Evolutionary conservation across 1,284 basidiomycete species (phyloP), one percentile per base, ranked within the genome.

Genomic region (Ganoderma boninense): DNA sequence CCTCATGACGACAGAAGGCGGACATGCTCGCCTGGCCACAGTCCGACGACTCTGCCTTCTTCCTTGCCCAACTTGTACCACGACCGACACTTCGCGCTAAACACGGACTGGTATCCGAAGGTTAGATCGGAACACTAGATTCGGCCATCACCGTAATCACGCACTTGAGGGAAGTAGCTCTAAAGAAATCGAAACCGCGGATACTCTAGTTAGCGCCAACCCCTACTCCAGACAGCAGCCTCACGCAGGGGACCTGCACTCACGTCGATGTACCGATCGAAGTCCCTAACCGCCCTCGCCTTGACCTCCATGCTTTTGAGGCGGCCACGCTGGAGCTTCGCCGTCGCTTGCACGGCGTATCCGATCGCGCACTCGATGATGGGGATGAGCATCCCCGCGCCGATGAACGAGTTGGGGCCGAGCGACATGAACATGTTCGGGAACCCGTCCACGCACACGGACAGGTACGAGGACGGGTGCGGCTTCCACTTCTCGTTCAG

Each of bases 41-140:
- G 79, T 0, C 82, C 89, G 26, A 84, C 83, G 2, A 91, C 81
- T 1, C 87, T 83, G 2, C 90, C 90, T 69, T 90, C 87, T 73
- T 85, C 84, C 70, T 86, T 86, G 4, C 89, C 89, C 60, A 81
- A 82, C 77, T 92, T 92, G 75, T 92, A 92, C 91, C 91, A 92
- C 3, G 89, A 89, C 6, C 85, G 82, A 74, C 90, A 91, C 68
- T 87, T 86, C 67, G 86, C 85, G 44, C 84, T 84, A 76, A 85
- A 91, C 1, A 91, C 88, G 3, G 88, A 90, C 87, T 90, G 46
- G 26, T 29, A 59, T 18, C 26, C 23, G 32, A 16, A 11, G 42
- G 29, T 65, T 16, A 62, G 38, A 13, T 1, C 1, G 7, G 23
- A 38, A 23, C 14, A 7, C 1, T 18, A 29, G 0, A 29, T 10